Conservation (phyloP, 495 filamentous ascomycete genomes). For the Sporormia fimetaria region DNA sequence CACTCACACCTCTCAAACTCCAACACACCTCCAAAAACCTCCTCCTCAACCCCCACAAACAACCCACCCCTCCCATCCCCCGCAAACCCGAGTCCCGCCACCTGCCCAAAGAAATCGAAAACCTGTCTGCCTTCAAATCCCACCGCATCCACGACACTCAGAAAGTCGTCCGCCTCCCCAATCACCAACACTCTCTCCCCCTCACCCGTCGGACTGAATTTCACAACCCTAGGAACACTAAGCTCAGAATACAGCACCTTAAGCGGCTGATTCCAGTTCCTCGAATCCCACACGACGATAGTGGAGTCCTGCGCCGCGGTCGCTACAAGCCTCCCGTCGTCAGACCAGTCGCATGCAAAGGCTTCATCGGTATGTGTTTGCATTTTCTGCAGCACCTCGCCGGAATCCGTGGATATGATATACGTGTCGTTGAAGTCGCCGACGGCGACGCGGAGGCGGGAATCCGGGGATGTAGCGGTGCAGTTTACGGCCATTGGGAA, state of each 20-base stretch:
- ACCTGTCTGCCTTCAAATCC: slow-evolving; percentile 49
- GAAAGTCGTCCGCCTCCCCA: slow-evolving; percentile 73
- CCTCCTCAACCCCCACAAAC: slow-evolving; percentile 64
- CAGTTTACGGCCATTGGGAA: slow-evolving; percentile 69
- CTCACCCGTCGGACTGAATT: slow-evolving; percentile 68
- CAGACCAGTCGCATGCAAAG: slow-evolving; percentile 86
- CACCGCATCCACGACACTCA: slow-evolving; percentile 66
- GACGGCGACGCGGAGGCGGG: slow-evolving; percentile 68
- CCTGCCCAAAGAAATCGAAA: slow-evolving; percentile 76
- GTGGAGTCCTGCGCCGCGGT: slow-evolving; percentile 84
- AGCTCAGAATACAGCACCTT: slow-evolving; percentile 60
- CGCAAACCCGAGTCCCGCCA: slow-evolving; percentile 64
- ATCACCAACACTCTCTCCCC: slow-evolving; percentile 64
- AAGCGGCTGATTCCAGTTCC: slow-evolving; percentile 55
- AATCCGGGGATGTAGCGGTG: slow-evolving; percentile 66
- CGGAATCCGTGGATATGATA: slow-evolving; percentile 54
- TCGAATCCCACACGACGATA: slow-evolving; percentile 76
- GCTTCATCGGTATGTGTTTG: slow-evolving; percentile 67
- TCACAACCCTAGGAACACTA: slow-evolving; percentile 64
- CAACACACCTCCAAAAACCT: slow-evolving; percentile 66
- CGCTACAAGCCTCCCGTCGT: slow-evolving; percentile 77
- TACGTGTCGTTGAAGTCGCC: slow-evolving; percentile 49
- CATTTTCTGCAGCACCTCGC: slow-evolving; percentile 45
- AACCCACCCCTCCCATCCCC: slow-evolving; percentile 56
- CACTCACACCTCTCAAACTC: slow-evolving; percentile 48